Evolutionary conservation across 805 yeast species (phyloP).

Genomic region (Zygoascus flipseniorum): DNA sequence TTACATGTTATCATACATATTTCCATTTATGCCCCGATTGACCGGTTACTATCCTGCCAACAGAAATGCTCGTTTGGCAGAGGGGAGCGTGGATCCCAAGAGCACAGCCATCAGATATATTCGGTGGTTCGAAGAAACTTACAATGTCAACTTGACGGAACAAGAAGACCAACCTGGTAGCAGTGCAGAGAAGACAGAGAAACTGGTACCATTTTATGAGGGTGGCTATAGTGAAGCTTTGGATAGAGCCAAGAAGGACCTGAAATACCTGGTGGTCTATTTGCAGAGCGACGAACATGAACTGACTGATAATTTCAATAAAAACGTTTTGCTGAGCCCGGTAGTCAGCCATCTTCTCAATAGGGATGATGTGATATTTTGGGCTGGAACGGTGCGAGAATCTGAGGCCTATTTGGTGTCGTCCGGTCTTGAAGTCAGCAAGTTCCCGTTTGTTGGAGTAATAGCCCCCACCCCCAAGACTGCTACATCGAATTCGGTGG

Average conservation of each 20-base stretch:
- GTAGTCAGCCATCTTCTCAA: slow-evolving; percentile 39
- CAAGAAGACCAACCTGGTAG: slow-evolving; percentile 40
- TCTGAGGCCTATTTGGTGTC: slow-evolving; percentile 82
- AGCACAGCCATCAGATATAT: slow-evolving; percentile 46
- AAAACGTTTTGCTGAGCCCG: slow-evolving; percentile 42
- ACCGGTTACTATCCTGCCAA: slow-evolving; percentile 32
- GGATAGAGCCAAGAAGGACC: slow-evolving; percentile 57
- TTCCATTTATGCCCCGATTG: slow-evolving; percentile 32
- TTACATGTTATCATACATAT: slow-evolving; percentile 23
- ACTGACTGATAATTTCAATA: slow-evolving; percentile 44
- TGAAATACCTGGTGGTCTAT: slow-evolving; percentile 64
- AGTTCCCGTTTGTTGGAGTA: slow-evolving; percentile 76
- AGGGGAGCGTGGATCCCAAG: slow-evolving; percentile 39
- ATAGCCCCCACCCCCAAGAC: slow-evolving; percentile 52
- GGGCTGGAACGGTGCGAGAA: slow-evolving; percentile 84
- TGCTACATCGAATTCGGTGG: slow-evolving; percentile 34
- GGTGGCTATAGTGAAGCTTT: slow-evolving; percentile 80
- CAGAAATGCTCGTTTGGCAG: slow-evolving; percentile 31
- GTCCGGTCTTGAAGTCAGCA: slow-evolving; percentile 58
- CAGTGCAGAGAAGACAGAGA: slow-evolving; percentile 30
- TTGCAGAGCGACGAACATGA: slow-evolving; percentile 69
- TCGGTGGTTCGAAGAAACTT: slow-evolving; percentile 43
- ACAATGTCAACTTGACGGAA: slow-evolving; percentile 14
- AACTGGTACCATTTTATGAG: slow-evolving; percentile 38
- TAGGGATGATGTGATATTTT: slow-evolving; percentile 49